Evolutionary conservation across 257 asterid genomes (phyloP).

Genomic region (Osmanthus fragrans): DNA sequence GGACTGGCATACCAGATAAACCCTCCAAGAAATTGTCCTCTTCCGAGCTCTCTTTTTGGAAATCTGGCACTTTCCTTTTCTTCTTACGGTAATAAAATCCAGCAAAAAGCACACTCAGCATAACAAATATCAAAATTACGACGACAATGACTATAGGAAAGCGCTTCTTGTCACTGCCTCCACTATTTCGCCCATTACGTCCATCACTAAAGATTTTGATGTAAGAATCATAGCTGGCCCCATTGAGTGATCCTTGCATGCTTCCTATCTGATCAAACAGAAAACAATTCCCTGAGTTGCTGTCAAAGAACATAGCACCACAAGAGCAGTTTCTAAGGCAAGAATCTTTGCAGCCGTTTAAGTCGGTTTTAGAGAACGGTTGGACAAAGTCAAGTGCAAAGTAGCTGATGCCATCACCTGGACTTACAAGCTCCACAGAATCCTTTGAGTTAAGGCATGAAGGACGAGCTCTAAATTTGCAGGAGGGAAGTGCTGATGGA

Average conservation of each 20-base stretch:
- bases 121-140: constrained; percentile 45
- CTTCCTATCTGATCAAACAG: constrained; percentile 69
- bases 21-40: constrained; percentile 83
- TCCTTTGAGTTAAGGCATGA: constrained; percentile 41
- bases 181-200: constrained; percentile 3
- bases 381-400: constrained; percentile 58
- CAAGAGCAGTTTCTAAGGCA: constrained; percentile 75
- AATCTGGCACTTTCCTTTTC: constrained; percentile 48
- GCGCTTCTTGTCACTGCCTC: constrained; percentile 36
- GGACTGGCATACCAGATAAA: constrained; percentile 89
- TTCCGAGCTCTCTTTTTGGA: constrained; percentile 59
- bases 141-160: constrained; percentile 47
- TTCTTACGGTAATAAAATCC: constrained; percentile 41
- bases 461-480: constrained; percentile 46
- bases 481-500: constrained; percentile 60
- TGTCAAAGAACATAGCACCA: constrained; percentile 69
- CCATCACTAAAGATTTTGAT: constrained; percentile 37
- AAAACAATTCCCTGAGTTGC: constrained; percentile 60
- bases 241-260: constrained; percentile 39
- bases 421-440: constrained; percentile 52
- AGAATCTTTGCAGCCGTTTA: constrained; percentile 66
- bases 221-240: constrained; percentile 38
- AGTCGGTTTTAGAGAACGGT: constrained; percentile 53
- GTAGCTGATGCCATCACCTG: constrained; percentile 60
- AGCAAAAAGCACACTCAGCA: constrained; percentile 44